Evolutionary conservation across 768 basidiomycete genomes (phyloP).

Genomic region (Sporobolomyces roseus): DNA sequence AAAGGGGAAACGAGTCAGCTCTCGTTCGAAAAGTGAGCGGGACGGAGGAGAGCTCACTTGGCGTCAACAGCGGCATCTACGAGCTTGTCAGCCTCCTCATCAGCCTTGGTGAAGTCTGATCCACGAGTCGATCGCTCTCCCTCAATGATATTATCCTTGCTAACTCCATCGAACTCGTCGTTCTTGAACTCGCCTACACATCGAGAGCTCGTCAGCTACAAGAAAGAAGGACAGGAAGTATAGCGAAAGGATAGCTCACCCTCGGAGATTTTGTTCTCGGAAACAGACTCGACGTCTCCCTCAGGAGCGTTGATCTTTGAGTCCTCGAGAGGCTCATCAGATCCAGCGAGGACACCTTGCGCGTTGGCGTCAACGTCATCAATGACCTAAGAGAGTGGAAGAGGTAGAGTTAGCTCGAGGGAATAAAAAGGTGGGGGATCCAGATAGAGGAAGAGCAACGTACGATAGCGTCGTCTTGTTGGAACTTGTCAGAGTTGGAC

Average conservation of each 20-base stretch:
- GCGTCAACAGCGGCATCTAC: conserved; percentile 16
- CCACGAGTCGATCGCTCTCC: conserved; percentile 9
- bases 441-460: not conserved
- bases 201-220: not conserved
- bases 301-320: conserved; percentile 32
- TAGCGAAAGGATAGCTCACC: not conserved
- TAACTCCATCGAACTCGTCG: conserved; percentile 31
- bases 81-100: conserved; percentile 28
- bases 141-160: conserved; percentile 33
- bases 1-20: not conserved
- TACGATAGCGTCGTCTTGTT: conserved; percentile 32
- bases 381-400: not conserved
- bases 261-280: conserved; percentile 6
- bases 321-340: conserved; percentile 24
- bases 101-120: conserved; percentile 10
- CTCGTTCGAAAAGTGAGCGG: not conserved
- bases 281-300: conserved; percentile 10
- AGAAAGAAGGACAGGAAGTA: not conserved
- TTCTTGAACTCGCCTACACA: conserved; percentile 13
- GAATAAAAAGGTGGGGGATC: not conserved
- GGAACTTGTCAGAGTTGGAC: conserved; percentile 35
- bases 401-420: not conserved
- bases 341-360: conserved; percentile 12
- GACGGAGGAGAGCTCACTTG: not conserved
- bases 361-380: conserved; percentile 6